Evolutionary conservation across 2,329 filamentous ascomycete genomes (phyloP), one percentile per base, ranked within the genome.

Genomic region (Penicillium brasilianum): DNA sequence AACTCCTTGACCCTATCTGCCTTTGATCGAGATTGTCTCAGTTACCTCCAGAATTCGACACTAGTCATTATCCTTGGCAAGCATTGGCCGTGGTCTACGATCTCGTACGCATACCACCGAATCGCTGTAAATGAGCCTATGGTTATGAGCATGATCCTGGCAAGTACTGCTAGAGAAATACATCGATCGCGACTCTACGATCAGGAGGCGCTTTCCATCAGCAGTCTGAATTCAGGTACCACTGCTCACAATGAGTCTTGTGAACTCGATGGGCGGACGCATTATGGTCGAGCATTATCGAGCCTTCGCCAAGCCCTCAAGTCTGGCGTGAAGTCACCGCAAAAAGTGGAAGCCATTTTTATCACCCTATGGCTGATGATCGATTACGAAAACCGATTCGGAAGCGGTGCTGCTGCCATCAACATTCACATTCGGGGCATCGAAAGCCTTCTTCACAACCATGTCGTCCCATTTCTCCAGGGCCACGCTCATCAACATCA

Each of bases 121-220:
- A 65, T 73, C 32, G 68, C 70, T 3, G 64, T 66, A 30, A 66
- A 59, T 28, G 65, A 71, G 51, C 69, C 66, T 6, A 70, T 72
- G 70, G 63, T 72, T n/a, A 71, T 72, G 68, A 70, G 69, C 44
- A 71, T 71, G 69, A 66, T 72, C 16, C 59, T 71, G 28, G 70
- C 69, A 6, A 71, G 59, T 57, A 62, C 66, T n/a, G 63, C 70
- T 14, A 66, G 64, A 32, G 66, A 70, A 36, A 66, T 69, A 34
- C 61, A 68, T 55, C 63, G 65, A n/a, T 63, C 61, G 9, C 62
- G 55, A 49, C 61, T 67, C 11, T 63, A 69, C 43, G 67, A 67
- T n/a, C 50, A 58, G 43, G 62, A 60, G 6, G 30, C 46, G 14
- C 46, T 55, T 2, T 56, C 49, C 9, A 36, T 54, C 25, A 64